Evolutionary conservation across 306 rosid species (phyloP).

Genomic region (Cucurbita argyrosperma): DNA sequence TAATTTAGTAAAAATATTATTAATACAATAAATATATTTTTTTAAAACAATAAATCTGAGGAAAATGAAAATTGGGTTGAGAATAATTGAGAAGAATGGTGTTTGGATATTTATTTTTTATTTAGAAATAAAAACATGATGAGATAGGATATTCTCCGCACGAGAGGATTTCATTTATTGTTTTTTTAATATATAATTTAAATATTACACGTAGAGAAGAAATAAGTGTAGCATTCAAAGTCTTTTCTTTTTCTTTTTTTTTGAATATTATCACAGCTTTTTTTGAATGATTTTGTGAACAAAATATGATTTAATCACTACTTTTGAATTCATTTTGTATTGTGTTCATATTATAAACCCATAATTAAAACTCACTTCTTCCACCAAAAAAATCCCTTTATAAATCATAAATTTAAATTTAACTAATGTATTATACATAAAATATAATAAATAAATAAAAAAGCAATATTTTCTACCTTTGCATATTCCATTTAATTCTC

Average conservation of each 20-base stretch:
- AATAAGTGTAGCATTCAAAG: not conserved
- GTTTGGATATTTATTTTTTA: not conserved
- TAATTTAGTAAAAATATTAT: no score
- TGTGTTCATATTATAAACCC: not conserved
- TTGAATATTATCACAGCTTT: not conserved
- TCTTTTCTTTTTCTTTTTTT: not conserved
- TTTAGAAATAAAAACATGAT: not conserved
- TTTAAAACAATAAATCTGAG: no score
- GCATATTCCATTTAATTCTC: no score
- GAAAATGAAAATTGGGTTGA: not conserved
- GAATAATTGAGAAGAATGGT: not conserved
- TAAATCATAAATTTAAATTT: no score
- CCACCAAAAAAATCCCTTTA: no score
- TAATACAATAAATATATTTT: no score
- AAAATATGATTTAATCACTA: not conserved
- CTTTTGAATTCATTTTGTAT: not conserved
- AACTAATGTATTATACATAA: no score
- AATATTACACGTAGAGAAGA: not conserved
- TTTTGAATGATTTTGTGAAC: not conserved
- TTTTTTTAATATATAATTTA: not conserved
- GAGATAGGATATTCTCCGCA: not conserved
- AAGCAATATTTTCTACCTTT: no score
- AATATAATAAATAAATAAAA: no score
- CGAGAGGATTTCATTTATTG: not conserved
- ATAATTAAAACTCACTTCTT: not conserved